Evolutionary conservation across 768 basidiomycete genomes (phyloP).

Genomic region (Mycena olivaceomarginata): DNA sequence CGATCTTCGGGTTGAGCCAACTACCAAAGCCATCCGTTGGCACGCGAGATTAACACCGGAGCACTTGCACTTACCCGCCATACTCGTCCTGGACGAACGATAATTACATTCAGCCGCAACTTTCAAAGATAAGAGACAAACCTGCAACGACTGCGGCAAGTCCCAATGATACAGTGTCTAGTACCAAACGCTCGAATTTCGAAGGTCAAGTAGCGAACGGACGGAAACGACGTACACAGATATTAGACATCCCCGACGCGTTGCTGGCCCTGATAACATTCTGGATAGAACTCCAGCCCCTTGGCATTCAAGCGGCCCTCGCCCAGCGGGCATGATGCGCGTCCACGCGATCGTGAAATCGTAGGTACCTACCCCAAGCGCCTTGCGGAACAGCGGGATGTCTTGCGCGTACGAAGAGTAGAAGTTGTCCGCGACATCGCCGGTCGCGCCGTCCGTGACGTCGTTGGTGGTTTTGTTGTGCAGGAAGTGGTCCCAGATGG

Average conservation of each 20-base stretch:
- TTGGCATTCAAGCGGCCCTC: conserved; percentile 69
- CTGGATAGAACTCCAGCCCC: conserved; percentile 68
- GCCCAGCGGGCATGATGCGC: conserved; percentile 70
- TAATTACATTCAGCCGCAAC: too few relatives aligned
- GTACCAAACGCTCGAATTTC: background rate
- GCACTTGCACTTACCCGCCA: conserved; percentile 34
- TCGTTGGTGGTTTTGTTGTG: conserved; percentile 61
- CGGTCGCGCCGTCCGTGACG: conserved; percentile 64
- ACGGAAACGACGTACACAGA: conserved; percentile 62
- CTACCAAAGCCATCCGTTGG: conserved; percentile 47
- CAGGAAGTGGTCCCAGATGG: conserved; percentile 71
- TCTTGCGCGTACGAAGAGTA: conserved; percentile 66
- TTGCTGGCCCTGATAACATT: conserved; percentile 66
- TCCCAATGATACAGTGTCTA: conserved; percentile 74
- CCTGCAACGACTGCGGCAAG: conserved; percentile 68
- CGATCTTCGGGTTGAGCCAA: conserved; percentile 68
- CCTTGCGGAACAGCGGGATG: conserved; percentile 62
- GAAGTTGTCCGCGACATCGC: conserved; percentile 68
- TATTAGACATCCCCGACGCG: conserved; percentile 65
- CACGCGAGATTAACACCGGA: background rate
- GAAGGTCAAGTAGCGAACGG: too few relatives aligned
- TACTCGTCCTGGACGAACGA: conserved; percentile 33
- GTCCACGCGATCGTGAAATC: conserved; percentile 74
- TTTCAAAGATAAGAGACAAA: conserved; percentile 54
- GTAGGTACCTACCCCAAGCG: conserved; percentile 68